Conservation (phyloP, 2,329 filamentous ascomycete species). For the Alternaria triticimaculans region DNA sequence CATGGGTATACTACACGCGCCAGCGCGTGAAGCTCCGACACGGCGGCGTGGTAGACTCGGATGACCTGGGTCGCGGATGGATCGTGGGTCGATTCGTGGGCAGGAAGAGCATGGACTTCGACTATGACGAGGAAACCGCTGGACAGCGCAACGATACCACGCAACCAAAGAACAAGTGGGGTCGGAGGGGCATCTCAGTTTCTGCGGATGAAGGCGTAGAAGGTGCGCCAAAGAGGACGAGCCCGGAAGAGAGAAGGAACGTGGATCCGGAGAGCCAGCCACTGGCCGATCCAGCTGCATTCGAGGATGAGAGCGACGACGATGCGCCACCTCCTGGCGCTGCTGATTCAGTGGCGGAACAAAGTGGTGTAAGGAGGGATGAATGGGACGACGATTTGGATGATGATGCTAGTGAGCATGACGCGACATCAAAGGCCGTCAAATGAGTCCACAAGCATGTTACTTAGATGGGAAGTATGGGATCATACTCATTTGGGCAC, state of each 20-base stretch:
- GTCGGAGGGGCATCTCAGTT: slow-evolving; percentile 64
- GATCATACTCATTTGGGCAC: background rate
- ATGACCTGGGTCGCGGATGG: slow-evolving; percentile 86
- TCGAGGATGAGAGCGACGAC: slow-evolving; percentile 56
- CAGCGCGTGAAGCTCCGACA: slow-evolving; percentile 92
- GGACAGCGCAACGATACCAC: slow-evolving; percentile 45
- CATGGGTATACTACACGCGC: slow-evolving; percentile 94
- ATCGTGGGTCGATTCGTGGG: slow-evolving; percentile 80
- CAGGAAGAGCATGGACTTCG: slow-evolving; percentile 56
- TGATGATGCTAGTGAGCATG: slow-evolving; percentile 42
- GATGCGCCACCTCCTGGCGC: slow-evolving; percentile 38
- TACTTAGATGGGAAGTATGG: background rate
- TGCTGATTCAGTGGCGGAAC: slow-evolving; percentile 16
- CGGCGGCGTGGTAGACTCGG: slow-evolving; percentile 86
- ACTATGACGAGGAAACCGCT: slow-evolving; percentile 63
- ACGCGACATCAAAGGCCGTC: slow-evolving; percentile 24
- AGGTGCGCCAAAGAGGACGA: slow-evolving; percentile 36
- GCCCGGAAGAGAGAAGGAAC: slow-evolving; percentile 10
- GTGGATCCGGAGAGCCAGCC: slow-evolving; percentile 45
- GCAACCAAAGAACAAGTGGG: slow-evolving; percentile 59
- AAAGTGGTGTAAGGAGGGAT: slow-evolving; percentile 45
- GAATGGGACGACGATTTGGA: slow-evolving; percentile 50
- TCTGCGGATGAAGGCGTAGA: slow-evolving; percentile 63
- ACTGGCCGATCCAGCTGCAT: slow-evolving; percentile 55
- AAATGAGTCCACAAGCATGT: background rate